A percentile compares a stretch with the other conserved stretches of the same genome.
Conservation (phyloP, 176 grass and related monocot species). For the Poa pratensis region DNA sequence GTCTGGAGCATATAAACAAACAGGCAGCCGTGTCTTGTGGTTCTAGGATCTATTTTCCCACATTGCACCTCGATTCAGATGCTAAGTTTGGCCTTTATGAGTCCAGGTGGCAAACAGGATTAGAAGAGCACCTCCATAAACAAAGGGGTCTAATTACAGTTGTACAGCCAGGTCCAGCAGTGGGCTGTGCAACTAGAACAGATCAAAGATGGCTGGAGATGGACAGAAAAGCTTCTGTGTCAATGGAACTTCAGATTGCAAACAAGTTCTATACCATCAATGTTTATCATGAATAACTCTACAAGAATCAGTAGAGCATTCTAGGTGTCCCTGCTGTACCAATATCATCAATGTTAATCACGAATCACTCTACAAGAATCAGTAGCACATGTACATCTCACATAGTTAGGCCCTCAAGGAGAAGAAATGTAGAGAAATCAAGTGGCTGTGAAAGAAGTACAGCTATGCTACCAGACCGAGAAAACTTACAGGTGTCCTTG, state of each 20-base stretch:
- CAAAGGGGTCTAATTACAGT: too few species aligned
- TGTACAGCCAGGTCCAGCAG: not conserved
- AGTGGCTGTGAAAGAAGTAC: not conserved
- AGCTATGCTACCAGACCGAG: not conserved
- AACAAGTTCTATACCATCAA: too few species aligned
- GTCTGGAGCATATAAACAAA: constrained; percentile 34
- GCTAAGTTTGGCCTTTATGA: not conserved
- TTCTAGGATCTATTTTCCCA: not conserved
- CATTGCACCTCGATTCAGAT: not conserved
- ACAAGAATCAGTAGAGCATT: not conserved
- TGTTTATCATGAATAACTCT: not conserved
- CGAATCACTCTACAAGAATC: not conserved
- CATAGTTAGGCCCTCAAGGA: not conserved
- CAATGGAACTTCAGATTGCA: not conserved
- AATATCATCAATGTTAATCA: not conserved
- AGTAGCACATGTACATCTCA: not conserved
- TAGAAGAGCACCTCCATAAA: not conserved
- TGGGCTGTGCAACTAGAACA: not conserved
- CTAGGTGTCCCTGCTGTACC: too few species aligned
- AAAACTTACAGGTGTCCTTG: not conserved
- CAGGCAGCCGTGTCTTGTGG: constrained; percentile 43
- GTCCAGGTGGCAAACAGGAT: not conserved
- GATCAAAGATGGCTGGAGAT: not conserved
- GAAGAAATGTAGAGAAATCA: constrained; percentile 1
- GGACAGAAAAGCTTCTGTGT: not conserved